Base-by-base conservation (phyloP, 345 rosid species). In the Rhodamnia argentea region DNA sequence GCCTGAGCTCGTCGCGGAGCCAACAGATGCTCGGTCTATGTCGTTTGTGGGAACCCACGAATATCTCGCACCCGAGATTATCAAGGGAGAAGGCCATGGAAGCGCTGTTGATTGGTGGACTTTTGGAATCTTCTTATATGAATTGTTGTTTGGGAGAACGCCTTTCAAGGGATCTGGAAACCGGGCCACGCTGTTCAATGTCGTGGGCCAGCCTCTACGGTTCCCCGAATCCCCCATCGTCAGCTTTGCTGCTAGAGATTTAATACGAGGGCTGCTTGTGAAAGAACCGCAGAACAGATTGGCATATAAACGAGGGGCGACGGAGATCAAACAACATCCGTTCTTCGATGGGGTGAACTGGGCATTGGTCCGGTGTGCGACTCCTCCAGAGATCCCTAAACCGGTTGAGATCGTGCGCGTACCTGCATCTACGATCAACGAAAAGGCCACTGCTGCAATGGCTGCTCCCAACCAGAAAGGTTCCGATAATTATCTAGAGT, bases 31-130 rank as follows among this genome's bases (percentile, higher is more conserved):
- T 10, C 94, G 97, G 84, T 96, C 98, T 26, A 96, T 96, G 99
- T 96, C 99, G 9, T 96, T 96, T 88, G 98, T 95, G 27, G 99
- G 99, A 86, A 96, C 98, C 74, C 99, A 95, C 5, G 97, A 96
- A 88, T 95, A 96, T 89, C 92, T 96, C 87, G 99, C 99, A 37
- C 98, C 96, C 0, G 99, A 96, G 93, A 96, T 96, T 54, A 96
- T 96, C 42, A 94, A 95, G 88, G 99, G 99, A 6, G 99, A 95
- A 92, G 99, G 99, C 84, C 98, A 96, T 89, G 99, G 99, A 85
- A 95, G 97, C 89, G 99, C 99, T 5, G 99, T 96, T 18, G 99
- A 96, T 87, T 96, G 99, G 99, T 96, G 99, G 99, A 96, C 98
- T 85, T 94, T 90, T 87, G 98, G 99, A 85, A 96, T 95, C 84